A percentile compares a stretch with the other conserved stretches of the same genome.
Conservation (phyloP, 768 basidiomycete genomes). For the Pisolithus orientalis region DNA sequence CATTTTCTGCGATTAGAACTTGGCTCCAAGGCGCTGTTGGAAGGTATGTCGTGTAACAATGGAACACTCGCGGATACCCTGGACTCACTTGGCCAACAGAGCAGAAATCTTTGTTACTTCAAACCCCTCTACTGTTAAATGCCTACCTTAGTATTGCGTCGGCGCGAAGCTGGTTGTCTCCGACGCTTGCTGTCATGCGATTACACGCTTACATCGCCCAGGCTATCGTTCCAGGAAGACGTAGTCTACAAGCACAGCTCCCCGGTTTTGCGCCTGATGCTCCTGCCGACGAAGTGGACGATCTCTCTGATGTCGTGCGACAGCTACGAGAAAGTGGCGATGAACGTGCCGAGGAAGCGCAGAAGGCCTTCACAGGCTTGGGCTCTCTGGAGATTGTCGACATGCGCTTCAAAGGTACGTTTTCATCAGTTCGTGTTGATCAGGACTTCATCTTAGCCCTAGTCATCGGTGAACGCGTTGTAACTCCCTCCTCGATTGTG, state of each 20-base stretch:
- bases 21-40: slow-evolving; percentile 46
- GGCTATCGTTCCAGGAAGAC: slow-evolving; percentile 60
- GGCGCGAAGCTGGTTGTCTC: slow-evolving; percentile 84
- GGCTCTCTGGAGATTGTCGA: slow-evolving; percentile 73
- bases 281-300: slow-evolving; percentile 31
- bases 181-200: slow-evolving; percentile 73
- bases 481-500: slow-evolving; percentile 86
- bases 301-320: slow-evolving; percentile 41
- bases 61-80: not conserved
- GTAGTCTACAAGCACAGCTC: slow-evolving; percentile 59
- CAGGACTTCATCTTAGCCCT: slow-evolving; percentile 3
- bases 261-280: slow-evolving; percentile 55
- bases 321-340: slow-evolving; percentile 50
- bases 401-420: slow-evolving; percentile 77
- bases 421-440: not conserved
- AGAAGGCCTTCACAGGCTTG: slow-evolving; percentile 64
- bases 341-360: slow-evolving; percentile 18
- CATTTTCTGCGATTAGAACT: slow-evolving; percentile 69
- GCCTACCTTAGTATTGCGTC: slow-evolving; percentile 79
- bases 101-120: slow-evolving; percentile 64
- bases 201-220: slow-evolving; percentile 81
- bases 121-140: slow-evolving; percentile 65
- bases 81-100: slow-evolving; percentile 38
- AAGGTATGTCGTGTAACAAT: slow-evolving; percentile 43
- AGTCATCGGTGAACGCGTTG: slow-evolving; percentile 88